Percentiles rank a stretch among this genome's conserved stretches.
Evolutionary conservation across 1,284 basidiomycete genomes (phyloP).

Genomic region (Microbotryum scabiosae): DNA sequence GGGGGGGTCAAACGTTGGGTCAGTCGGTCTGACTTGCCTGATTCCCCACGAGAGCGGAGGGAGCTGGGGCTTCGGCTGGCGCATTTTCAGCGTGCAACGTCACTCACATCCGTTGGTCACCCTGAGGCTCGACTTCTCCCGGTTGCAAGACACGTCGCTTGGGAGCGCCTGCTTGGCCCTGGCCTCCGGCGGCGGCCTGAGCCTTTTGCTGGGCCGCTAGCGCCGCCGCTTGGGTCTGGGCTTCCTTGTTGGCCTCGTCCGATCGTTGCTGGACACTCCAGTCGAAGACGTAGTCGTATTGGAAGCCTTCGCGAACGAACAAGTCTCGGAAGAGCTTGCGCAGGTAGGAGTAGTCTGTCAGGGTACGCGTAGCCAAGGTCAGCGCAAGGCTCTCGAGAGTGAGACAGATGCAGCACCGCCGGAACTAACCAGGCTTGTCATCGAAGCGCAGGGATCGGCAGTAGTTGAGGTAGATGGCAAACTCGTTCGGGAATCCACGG

Average conservation of each 20-base stretch:
- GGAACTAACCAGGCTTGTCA: constrained; percentile 51
- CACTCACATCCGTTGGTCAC: constrained; percentile 25
- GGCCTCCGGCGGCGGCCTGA: neutral
- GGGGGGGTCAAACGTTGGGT: too few species aligned
- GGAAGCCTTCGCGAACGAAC: constrained; percentile 92
- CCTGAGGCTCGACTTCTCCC: constrained; percentile 18
- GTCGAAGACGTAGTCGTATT: constrained; percentile 97
- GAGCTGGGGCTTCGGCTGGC: neutral
- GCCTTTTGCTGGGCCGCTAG: neutral
- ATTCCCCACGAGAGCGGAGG: neutral
- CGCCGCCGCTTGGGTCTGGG: constrained; percentile 4
- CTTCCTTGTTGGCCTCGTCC: constrained; percentile 24
- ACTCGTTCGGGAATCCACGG: constrained; percentile 95
- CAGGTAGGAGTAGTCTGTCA: constrained; percentile 80
- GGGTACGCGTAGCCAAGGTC: constrained; percentile 48
- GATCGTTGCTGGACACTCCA: constrained; percentile 73
- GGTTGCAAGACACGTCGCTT: constrained; percentile 27
- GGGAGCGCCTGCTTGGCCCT: constrained; percentile 3
- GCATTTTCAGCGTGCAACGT: neutral
- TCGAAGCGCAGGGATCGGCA: constrained; percentile 93
- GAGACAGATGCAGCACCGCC: neutral
- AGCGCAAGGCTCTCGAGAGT: neutral
- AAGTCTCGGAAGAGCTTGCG: constrained; percentile 97
- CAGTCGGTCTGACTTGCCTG: too few species aligned
- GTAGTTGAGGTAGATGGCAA: constrained; percentile 95